Evolutionary conservation across 192 early-diverging fungal genomes (phyloP), one percentile per base, ranked within the genome.

Genomic region (Gigaspora rosea): DNA sequence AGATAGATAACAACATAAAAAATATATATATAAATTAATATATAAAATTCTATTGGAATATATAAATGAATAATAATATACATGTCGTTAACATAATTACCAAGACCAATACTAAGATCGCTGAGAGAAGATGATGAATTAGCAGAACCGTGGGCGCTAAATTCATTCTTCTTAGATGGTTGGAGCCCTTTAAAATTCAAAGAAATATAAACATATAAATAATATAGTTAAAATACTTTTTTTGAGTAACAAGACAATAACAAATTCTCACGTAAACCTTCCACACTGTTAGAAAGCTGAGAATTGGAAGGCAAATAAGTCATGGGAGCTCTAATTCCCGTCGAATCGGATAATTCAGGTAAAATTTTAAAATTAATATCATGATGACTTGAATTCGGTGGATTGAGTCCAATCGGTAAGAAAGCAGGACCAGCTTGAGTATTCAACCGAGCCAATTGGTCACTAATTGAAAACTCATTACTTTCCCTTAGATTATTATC

Each of bases 61-160:
- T 69, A 16, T 70, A 27, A 10, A 33, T 16, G 3, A 32, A 15
- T 50, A 64, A 12, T 16, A 33, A 20, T 41, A n/a, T 67, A 46
- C 7, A 41, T 41, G 41, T 41, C 41, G 41, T 41, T 41, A 41
- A 41, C 2, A 20, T 46, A 10, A 76, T 0, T 58, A 59, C 48
- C 58, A 33, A 76, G 35, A 46, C 62, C 73, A 76, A 0, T 58
- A 59, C 48, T 36, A 33, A 76, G 35, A 46, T 75, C 73, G 27
- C 58, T 75, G 41, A 76, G 63, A 16, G 75, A 76, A 54, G 51
- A 76, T 16, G 61, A 61, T 22, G 47, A 75, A 73, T 61, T 73
- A 20, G 57, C 35, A 46, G 54, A 57, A 16, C 63, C 57, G 35
- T 35, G 18, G 4, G 47, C 47, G 64, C 27, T 75, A 10, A 27